These are phyloP conservation scores for Pichia ethanolica DNA, from an alignment of 805 yeast species.

Conservation along the genomic window DNA sequence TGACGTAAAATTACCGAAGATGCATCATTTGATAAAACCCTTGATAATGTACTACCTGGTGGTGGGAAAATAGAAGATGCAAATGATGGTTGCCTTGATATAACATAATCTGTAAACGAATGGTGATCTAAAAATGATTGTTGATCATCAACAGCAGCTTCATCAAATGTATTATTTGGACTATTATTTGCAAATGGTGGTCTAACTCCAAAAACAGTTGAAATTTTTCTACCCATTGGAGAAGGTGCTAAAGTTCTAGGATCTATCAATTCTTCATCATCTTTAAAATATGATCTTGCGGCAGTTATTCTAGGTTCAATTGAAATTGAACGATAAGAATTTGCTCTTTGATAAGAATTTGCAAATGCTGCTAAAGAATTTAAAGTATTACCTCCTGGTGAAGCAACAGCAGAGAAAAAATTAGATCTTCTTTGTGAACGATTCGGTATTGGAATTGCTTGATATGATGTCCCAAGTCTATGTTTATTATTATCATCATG, in stretches of 20 bases:
- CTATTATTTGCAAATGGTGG: constrained; percentile 8
- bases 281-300: constrained; percentile 56
- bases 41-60: constrained; percentile 13
- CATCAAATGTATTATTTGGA: constrained; percentile 21
- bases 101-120: constrained; percentile 20
- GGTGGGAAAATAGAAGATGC: constrained; percentile 8
- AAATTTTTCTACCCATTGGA: constrained; percentile 53
- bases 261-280: constrained; percentile 59
- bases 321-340: constrained; percentile 50
- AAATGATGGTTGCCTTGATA: constrained; percentile 16
- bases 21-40: constrained; percentile 19
- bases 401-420: constrained; percentile 4
- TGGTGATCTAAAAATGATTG: constrained; percentile 31
- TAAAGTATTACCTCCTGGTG: background rate
- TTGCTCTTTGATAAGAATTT: constrained; percentile 71
- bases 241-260: constrained; percentile 65
- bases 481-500: constrained; percentile 1
- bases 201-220: constrained; percentile 36
- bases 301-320: constrained; percentile 49
- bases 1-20: constrained; percentile 32
- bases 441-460: constrained; percentile 7
- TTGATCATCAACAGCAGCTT: constrained; percentile 32
- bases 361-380: constrained; percentile 70
- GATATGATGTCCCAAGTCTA: constrained; percentile 2
- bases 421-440: background rate